Conservation (phyloP, 1,139 yeast genomes). For the Sugiyamaella xylanicola region DNA sequence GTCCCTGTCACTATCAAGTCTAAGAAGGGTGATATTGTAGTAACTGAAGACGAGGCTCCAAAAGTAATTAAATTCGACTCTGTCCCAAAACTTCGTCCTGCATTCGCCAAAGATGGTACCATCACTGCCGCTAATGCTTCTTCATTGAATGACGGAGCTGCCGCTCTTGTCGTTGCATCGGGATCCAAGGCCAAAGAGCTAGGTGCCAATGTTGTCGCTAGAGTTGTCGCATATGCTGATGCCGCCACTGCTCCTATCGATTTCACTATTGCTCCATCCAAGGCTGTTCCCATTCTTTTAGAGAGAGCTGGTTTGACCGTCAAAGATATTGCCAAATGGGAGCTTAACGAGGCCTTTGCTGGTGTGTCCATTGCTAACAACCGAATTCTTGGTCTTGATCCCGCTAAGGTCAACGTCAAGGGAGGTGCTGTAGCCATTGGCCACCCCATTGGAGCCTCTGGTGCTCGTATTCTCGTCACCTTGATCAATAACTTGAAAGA, state of each 20-base stretch:
- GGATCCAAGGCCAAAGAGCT: constrained; percentile 68
- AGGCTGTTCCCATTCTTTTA: constrained; percentile 87
- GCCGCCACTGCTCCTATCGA: constrained; percentile 91
- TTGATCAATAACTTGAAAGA: constrained; percentile 70
- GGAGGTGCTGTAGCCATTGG: constrained; percentile 98
- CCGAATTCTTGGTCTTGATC: constrained; percentile 63
- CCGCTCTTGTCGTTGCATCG: constrained; percentile 81
- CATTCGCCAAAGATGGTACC: constrained; percentile 86
- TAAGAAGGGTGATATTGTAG: constrained; percentile 52
- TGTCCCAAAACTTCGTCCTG: constrained; percentile 76
- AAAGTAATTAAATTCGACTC: constrained; percentile 67
- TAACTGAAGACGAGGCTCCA: constrained; percentile 67
- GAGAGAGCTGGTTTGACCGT: constrained; percentile 54
- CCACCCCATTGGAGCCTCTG: constrained; percentile 94
- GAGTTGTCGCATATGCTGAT: constrained; percentile 87
- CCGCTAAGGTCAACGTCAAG: constrained; percentile 75
- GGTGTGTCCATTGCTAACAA: constrained; percentile 90
- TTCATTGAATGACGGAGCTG: constrained; percentile 91
- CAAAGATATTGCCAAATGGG: constrained; percentile 63
- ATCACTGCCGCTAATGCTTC: constrained; percentile 96
- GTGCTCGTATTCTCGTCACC: constrained; percentile 88
- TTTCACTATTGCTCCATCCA: constrained; percentile 90
- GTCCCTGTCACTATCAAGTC: constrained; percentile 58
- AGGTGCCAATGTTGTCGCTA: constrained; percentile 68
- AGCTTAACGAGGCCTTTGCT: constrained; percentile 91